Conservation (phyloP, 768 basidiomycete species). For the Amanita pallidorosea region DNA sequence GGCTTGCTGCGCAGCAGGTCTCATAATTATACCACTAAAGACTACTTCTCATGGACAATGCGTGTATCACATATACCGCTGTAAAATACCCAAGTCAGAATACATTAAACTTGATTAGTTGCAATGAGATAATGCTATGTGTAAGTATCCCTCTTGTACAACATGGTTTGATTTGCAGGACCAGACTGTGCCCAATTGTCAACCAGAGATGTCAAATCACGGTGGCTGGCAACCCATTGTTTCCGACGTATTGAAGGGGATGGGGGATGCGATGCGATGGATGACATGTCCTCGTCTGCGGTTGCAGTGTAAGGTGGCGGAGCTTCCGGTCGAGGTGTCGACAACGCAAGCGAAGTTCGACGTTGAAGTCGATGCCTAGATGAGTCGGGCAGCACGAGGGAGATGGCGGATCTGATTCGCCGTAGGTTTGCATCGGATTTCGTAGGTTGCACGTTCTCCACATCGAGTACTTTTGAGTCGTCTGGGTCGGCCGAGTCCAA, state of each 20-base stretch:
- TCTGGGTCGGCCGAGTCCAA: constrained; percentile 12
- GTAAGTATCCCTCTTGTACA: constrained; percentile 20
- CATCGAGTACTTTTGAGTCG: constrained; percentile 8
- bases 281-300: constrained; percentile 22
- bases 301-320: constrained; percentile 3
- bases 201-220: constrained; percentile 48
- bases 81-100: constrained; percentile 1
- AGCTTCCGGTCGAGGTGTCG: background rate
- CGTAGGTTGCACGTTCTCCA: background rate
- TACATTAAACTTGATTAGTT: background rate
- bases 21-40: constrained; percentile 1
- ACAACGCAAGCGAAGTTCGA: constrained; percentile 10
- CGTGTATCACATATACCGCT: constrained; percentile 2
- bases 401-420: constrained; percentile 24
- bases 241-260: constrained; percentile 40
- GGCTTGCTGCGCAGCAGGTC: background rate
- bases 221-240: constrained; percentile 31
- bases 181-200: constrained; percentile 46
- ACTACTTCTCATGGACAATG: background rate
- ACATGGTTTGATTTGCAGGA: constrained; percentile 47
- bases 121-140: background rate
- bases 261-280: constrained; percentile 25
- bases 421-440: constrained; percentile 12
- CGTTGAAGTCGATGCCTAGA: constrained; percentile 4
- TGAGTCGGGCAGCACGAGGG: constrained; percentile 16